Evolutionary conservation across 805 yeast genomes (phyloP).

Genomic region (Candida manassasensis): DNA sequence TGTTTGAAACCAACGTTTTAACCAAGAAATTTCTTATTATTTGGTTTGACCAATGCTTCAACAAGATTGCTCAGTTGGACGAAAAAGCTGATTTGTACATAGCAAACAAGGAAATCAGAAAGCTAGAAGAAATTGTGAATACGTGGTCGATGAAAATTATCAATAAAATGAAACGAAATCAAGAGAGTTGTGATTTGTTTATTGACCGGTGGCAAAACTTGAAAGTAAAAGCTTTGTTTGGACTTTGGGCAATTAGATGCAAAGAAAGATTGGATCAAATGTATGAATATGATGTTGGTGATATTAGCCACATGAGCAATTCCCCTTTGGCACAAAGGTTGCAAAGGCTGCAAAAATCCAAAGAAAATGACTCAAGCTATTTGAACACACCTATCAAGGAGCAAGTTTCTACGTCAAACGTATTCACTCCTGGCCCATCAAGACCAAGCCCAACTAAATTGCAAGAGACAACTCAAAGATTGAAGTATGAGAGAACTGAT

Average conservation of each 20-base stretch:
- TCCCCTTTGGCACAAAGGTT: constrained; percentile 28
- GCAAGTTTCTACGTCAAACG: constrained; percentile 12
- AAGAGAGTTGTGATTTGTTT: constrained; percentile 32
- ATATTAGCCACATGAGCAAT: constrained; percentile 19
- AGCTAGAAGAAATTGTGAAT: constrained; percentile 22
- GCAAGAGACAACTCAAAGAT: constrained; percentile 35
- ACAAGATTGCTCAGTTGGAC: constrained; percentile 18
- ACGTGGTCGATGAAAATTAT: constrained; percentile 35
- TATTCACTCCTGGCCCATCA: constrained; percentile 19
- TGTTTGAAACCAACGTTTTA: constrained; percentile 16
- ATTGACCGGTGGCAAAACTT: constrained; percentile 27
- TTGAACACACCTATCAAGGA: constrained; percentile 33
- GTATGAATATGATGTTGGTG: constrained; percentile 11
- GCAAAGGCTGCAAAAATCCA: neutral
- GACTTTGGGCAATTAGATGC: constrained; percentile 32
- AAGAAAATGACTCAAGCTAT: constrained; percentile 21
- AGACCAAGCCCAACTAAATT: constrained; percentile 32
- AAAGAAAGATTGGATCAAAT: constrained; percentile 9
- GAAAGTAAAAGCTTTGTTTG: constrained; percentile 26
- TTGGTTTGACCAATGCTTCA: constrained; percentile 31
- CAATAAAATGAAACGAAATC: constrained; percentile 27
- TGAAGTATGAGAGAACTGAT: constrained; percentile 28
- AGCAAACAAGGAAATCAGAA: constrained; percentile 24
- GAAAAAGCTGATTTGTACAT: constrained; percentile 28
- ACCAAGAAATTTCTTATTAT: constrained; percentile 23